Evolutionary conservation across 768 basidiomycete genomes (phyloP), one percentile per base, ranked within the genome.

Genomic region (Heimioporus sp.): DNA sequence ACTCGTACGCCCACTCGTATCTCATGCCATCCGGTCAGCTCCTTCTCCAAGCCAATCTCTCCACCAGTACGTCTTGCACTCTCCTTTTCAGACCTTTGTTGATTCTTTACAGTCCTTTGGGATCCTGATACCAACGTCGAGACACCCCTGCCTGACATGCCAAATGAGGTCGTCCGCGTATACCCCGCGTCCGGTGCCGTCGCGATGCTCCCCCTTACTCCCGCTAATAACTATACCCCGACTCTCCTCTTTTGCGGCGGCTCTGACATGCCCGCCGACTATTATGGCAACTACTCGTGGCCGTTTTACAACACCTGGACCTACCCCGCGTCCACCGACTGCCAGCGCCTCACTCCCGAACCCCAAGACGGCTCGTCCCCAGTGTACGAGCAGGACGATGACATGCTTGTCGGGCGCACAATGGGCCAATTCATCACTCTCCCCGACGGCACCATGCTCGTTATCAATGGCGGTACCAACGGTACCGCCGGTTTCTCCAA

Each of bases 351-450:
- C 60, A 92, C 87, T 0, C 94, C 96, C 0, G 92, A 96, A 64
- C 90, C 90, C 40, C 65, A 66, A 5, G 86, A 86, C 48, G 87
- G 86, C 4, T 81, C 85, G 1, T 35, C 75, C 1, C 76, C 84
- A 0, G 69, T 59, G 0, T 92, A 90, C 64, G 70, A 75, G 7
- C 77, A 87, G 59, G 92, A 92, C 52, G 92, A 95, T 56, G 68
- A 81, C 52, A 83, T 94, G 78, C 73, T 82, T 10, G 77, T 84
- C 53, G 81, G 83, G 0, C 80, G 92, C 17, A 90, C 88, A 24
- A 98, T 98, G 94, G 91, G 93, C 10, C 90, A 92, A 65, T 92
- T 96, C 66, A 85, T 95, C 69, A 78, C 80, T 36, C 84, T 97
- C 9, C 84, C 92, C 0, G 82, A 90, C 43, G 87, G 86, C 8